Conservation (phyloP, 2,329 filamentous ascomycete species). For the Aureobasidium lini region DNA sequence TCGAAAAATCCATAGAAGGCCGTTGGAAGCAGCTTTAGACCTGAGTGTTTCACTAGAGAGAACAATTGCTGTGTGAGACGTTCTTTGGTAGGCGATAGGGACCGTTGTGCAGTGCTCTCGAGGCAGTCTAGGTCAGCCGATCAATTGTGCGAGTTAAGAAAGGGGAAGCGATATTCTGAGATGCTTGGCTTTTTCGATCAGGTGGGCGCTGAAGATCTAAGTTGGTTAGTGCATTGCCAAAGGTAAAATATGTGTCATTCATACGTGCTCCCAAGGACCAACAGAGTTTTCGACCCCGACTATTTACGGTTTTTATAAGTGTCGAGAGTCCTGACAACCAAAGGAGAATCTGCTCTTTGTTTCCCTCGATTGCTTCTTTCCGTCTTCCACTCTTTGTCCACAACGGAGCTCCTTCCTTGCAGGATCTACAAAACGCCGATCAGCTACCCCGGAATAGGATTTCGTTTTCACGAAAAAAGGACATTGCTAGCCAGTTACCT, state of each 20-base stretch:
- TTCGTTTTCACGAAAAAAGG: neutral
- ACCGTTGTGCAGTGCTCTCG: neutral
- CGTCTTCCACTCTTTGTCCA: neutral
- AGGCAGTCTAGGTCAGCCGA: neutral
- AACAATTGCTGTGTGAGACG: neutral
- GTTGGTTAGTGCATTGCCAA: neutral
- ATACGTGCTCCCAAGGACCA: neutral
- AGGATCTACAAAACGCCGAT: neutral
- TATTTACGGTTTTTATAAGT: constrained; percentile 6
- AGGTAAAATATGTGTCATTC: neutral
- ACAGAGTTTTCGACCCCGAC: constrained; percentile 3
- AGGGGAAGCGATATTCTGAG: neutral
- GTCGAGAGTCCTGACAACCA: neutral
- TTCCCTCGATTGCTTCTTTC: neutral
- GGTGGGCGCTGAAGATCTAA: neutral
- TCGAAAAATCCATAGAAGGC: constrained; percentile 1
- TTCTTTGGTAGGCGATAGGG: neutral
- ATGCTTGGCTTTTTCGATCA: constrained; percentile 5
- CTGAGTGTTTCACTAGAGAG: neutral
- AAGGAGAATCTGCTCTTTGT: neutral
- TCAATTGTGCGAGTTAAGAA: neutral
- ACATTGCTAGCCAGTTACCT: neutral
- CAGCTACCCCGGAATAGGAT: neutral
- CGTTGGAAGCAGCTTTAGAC: neutral
- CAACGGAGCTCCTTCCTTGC: neutral